Conservation (phyloP, 129 eudicot species). For the Tanacetum coccineum region DNA sequence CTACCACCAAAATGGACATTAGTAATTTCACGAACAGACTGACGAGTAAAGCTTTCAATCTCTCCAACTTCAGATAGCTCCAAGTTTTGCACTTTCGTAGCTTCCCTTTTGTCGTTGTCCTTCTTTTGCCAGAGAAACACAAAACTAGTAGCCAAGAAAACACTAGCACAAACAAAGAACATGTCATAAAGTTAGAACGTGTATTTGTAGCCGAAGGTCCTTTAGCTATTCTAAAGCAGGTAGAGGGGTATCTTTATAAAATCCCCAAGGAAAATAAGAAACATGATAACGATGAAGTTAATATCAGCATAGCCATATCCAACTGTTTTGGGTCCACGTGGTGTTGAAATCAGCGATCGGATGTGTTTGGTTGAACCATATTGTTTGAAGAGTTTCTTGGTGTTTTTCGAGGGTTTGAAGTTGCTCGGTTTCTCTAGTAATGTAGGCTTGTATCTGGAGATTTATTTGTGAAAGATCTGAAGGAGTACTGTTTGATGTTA, state of each 20-base stretch:
- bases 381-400: conserved; percentile 35
- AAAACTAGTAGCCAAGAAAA: conserved; percentile 42
- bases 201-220: conserved; percentile 37
- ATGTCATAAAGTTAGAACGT: conserved; percentile 39
- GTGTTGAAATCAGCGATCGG: conserved; percentile 46
- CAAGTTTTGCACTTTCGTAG: conserved; percentile 40
- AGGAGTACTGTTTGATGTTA: conserved; percentile 27
- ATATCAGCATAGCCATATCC: conserved; percentile 66
- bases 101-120: conserved; percentile 27
- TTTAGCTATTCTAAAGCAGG: conserved; percentile 44
- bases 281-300: conserved; percentile 60
- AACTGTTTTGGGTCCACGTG: conserved; percentile 56
- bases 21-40: conserved; percentile 41
- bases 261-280: conserved; percentile 60
- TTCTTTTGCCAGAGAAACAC: conserved; percentile 51
- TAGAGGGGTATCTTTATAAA: conserved; percentile 47
- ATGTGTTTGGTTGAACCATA: conserved; percentile 51
- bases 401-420: conserved; percentile 22
- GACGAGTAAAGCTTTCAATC: conserved; percentile 61
- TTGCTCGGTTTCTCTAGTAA: conserved; percentile 52
- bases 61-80: conserved; percentile 44
- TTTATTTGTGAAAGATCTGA: conserved; percentile 37
- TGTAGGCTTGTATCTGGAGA: conserved; percentile 55
- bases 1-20: conserved; percentile 53
- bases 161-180: conserved; percentile 44